Evolutionary conservation across 345 rosid species (phyloP).

Genomic region (Cardamine chenopodiifolia): DNA sequence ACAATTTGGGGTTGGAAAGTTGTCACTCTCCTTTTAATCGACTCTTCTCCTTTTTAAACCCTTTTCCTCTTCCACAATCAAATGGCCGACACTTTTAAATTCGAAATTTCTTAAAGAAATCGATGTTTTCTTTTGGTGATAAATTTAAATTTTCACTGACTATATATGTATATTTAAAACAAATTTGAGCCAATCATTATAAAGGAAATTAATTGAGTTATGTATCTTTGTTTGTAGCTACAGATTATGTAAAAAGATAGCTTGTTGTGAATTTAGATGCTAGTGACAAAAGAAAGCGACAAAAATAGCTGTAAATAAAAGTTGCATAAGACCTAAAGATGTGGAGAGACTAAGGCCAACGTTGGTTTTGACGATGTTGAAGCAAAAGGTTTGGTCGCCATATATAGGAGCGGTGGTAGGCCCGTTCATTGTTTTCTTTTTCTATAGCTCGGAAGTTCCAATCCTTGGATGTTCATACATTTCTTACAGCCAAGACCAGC

Average conservation of each 20-base stretch:
- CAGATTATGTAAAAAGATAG: neutral
- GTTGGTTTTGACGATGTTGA: constrained; percentile 15
- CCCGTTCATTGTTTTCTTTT: neutral
- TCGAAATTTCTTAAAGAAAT: constrained; percentile 12
- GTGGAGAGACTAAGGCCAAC: constrained; percentile 31
- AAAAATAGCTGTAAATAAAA: constrained; percentile 10
- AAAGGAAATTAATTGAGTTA: neutral
- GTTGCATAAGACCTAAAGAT: constrained; percentile 24
- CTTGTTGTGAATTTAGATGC: constrained; percentile 7
- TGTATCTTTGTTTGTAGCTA: neutral
- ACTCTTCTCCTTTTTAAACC: constrained; percentile 50
- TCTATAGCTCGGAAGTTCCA: neutral
- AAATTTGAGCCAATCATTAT: constrained; percentile 15
- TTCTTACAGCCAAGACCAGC: too few relatives aligned
- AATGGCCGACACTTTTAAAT: constrained; percentile 42
- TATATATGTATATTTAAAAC: neutral
- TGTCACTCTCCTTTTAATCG: constrained; percentile 58
- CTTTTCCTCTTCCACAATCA: constrained; percentile 26
- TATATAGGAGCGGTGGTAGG: constrained; percentile 5
- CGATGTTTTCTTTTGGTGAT: constrained; percentile 1
- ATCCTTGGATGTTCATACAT: neutral
- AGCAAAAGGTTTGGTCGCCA: neutral
- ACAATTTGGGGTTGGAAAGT: constrained; percentile 43
- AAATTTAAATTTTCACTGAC: constrained; percentile 2
- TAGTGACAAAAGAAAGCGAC: constrained; percentile 23